phyloP scores from a whole-genome alignment of 768 basidiomycete species.

The Phylloporus arenicola region DNA sequence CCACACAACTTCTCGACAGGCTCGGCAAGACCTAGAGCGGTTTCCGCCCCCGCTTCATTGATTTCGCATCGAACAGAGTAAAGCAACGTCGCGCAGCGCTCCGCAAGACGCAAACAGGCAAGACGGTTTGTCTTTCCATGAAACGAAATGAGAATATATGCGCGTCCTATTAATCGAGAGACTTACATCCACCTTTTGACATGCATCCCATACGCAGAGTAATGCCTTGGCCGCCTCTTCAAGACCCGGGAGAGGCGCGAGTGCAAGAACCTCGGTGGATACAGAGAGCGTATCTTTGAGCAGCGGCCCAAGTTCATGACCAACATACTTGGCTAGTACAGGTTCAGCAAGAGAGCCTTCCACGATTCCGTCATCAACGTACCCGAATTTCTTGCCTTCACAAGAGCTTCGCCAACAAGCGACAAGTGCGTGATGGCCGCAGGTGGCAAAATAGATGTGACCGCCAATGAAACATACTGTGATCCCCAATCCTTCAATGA shows the following conservation, averaged over 20 bases:
- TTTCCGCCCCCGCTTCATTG: slow-evolving; percentile 47
- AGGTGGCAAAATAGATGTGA: slow-evolving; percentile 23
- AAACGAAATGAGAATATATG: background rate
- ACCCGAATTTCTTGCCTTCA: slow-evolving; percentile 20
- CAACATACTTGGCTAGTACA: slow-evolving; percentile 26
- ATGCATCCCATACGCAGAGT: slow-evolving; percentile 59
- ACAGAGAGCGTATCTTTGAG: slow-evolving; percentile 34
- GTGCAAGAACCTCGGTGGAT: slow-evolving; percentile 35
- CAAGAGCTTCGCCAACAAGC: slow-evolving; percentile 19
- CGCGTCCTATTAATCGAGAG: background rate
- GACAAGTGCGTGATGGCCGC: slow-evolving; percentile 18
- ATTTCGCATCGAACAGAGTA: slow-evolving; percentile 61
- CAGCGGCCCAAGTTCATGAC: slow-evolving; percentile 31
- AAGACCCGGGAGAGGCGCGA: slow-evolving; percentile 55
- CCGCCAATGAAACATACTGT: slow-evolving; percentile 25
- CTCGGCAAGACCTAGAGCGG: slow-evolving; percentile 43
- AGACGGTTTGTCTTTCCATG: slow-evolving; percentile 55
- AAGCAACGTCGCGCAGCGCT: slow-evolving; percentile 66
- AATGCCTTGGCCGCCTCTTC: slow-evolving; percentile 46
- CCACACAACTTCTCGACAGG: slow-evolving; percentile 37
- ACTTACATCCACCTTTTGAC: slow-evolving; percentile 58
- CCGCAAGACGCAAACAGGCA: slow-evolving; percentile 63
- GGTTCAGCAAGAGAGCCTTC: slow-evolving; percentile 1
- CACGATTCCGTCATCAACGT: background rate
- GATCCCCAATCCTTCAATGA: background rate